phyloP scores from a whole-genome alignment of 768 basidiomycete genomes.

The Lactifluus pinguis region DNA sequence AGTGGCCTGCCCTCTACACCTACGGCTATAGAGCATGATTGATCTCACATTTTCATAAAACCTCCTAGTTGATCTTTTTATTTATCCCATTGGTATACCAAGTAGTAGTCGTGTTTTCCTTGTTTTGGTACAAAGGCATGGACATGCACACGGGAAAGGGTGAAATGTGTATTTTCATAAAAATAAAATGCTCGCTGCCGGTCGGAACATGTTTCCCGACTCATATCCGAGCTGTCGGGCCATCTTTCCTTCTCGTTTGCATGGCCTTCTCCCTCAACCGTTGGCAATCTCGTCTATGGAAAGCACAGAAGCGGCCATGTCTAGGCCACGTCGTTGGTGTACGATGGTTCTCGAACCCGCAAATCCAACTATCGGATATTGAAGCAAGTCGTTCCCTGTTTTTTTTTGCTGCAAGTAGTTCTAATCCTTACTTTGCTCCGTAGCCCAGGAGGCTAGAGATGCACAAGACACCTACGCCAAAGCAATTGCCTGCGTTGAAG shows the following conservation, averaged over 20 bases:
- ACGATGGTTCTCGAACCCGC: conserved; percentile 11
- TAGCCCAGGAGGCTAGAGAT: conserved; percentile 12
- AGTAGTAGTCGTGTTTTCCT: background rate
- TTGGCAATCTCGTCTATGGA: background rate
- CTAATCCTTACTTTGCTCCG: background rate
- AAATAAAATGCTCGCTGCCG: background rate
- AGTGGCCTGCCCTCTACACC: background rate
- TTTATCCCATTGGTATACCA: conserved; percentile 1
- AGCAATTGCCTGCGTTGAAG: conserved; percentile 11
- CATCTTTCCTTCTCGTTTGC: background rate
- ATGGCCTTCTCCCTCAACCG: conserved; percentile 14
- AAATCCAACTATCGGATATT: conserved; percentile 7
- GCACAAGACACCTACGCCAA: conserved; percentile 1
- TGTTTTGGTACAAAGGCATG: background rate
- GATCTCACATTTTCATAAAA: background rate
- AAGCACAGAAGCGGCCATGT: background rate
- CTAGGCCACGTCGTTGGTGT: background rate
- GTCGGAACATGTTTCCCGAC: background rate
- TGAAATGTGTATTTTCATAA: background rate
- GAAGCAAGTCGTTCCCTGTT: background rate
- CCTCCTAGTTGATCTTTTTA: background rate
- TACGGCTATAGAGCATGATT: background rate
- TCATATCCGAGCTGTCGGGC: background rate
- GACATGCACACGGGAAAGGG: background rate
- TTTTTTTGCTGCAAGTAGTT: background rate